Conservation (phyloP, 192 early-diverging fungal species). For the Umbelopsis vinacea region DNA sequence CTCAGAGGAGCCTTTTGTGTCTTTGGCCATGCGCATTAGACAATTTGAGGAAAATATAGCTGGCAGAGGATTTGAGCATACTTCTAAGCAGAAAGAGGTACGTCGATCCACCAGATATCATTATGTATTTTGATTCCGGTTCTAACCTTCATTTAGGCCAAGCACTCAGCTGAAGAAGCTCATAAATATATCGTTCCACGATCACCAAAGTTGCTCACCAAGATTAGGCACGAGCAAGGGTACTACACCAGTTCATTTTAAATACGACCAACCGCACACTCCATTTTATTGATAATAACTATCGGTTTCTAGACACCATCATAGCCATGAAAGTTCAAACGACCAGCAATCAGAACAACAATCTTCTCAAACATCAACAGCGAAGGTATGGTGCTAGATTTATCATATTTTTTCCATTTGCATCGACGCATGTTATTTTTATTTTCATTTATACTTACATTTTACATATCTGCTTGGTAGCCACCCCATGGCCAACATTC, state of each 20-base stretch:
- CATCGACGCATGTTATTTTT: not conserved
- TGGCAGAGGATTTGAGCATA: not conserved
- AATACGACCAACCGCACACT: not conserved
- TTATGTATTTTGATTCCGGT: not conserved
- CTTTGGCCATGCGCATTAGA: slow-evolving; percentile 9
- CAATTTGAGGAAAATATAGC: slow-evolving; percentile 20
- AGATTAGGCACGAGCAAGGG: slow-evolving; percentile 1
- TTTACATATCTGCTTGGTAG: not conserved
- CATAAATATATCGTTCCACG: not conserved
- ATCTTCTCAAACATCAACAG: not conserved
- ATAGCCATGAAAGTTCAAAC: not conserved
- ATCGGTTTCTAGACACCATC: slow-evolving; percentile 1
- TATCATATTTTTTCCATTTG: no score
- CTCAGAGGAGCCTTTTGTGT: not conserved
- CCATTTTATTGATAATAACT: not conserved
- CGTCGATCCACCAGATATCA: not conserved
- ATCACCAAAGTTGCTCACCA: not conserved
- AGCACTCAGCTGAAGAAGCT: not conserved
- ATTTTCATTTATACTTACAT: not conserved
- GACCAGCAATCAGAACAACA: not conserved
- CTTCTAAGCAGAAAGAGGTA: not conserved
- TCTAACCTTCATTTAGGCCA: not conserved
- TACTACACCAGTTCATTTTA: not conserved
- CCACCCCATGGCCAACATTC: not conserved
- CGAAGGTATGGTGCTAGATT: not conserved